Evolutionary conservation across 2,329 filamentous ascomycete species (phyloP).

Genomic region (Xylaria sp.): DNA sequence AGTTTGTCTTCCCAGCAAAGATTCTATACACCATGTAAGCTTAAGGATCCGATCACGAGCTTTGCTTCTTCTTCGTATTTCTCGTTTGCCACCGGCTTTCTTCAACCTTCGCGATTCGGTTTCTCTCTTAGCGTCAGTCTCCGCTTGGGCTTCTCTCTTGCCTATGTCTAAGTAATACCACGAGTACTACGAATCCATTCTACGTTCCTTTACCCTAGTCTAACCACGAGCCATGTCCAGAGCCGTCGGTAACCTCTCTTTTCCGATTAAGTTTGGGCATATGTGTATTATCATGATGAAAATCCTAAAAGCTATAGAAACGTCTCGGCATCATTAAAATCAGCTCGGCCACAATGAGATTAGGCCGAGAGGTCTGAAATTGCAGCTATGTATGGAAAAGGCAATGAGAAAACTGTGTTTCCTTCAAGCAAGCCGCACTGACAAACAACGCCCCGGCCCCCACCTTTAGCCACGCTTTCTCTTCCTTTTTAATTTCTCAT

Average conservation of each 20-base stretch:
- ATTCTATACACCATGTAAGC: neutral
- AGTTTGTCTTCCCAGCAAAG: neutral
- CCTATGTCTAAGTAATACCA: neutral
- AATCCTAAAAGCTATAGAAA: neutral
- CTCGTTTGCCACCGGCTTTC: neutral
- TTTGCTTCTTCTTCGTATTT: neutral
- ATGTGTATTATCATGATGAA: neutral
- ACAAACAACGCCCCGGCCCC: neutral
- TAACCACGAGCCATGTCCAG: neutral
- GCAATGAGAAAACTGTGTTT: neutral
- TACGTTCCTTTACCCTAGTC: neutral
- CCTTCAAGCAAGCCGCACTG: neutral
- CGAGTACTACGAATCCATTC: neutral
- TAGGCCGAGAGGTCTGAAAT: neutral
- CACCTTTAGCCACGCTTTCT: neutral
- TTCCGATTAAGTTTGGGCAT: too few species aligned
- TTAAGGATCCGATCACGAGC: neutral
- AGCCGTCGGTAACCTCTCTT: neutral
- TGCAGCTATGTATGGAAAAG: neutral
- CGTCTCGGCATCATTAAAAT: neutral
- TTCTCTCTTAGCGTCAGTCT: neutral
- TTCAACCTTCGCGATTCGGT: neutral
- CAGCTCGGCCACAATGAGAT: neutral
- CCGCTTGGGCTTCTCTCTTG: neutral
- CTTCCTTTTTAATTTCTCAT: neutral